phyloP scores from a whole-genome alignment of 2,329 filamentous ascomycete species.

The Neonectria sp. region DNA sequence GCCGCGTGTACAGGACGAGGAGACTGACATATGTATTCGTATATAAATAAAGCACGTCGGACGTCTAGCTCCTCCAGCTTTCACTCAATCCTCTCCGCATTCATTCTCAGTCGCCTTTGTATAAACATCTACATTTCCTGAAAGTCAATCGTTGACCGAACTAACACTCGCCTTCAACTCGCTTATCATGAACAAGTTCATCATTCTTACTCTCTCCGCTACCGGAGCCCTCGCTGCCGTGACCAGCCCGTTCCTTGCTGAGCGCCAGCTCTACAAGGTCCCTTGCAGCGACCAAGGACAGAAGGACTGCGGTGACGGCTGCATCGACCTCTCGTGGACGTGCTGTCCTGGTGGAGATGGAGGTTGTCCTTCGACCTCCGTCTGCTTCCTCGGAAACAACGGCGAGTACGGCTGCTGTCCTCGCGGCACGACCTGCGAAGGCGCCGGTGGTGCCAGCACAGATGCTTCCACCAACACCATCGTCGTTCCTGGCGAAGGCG shows the following conservation, averaged over 20 bases:
- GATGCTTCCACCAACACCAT: slow-evolving; percentile 32
- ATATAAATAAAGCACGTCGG: neutral
- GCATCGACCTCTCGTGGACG: slow-evolving; percentile 46
- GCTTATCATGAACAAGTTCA: slow-evolving; percentile 46
- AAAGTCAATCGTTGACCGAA: slow-evolving; percentile 21
- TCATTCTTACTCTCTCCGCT: slow-evolving; percentile 43
- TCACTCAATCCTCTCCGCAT: neutral
- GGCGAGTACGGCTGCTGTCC: slow-evolving; percentile 50
- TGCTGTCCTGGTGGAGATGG: slow-evolving; percentile 50
- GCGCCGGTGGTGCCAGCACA: slow-evolving; percentile 44
- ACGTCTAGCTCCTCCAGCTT: neutral
- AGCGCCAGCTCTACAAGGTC: slow-evolving; percentile 41
- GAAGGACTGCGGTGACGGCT: slow-evolving; percentile 50
- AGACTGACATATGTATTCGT: neutral
- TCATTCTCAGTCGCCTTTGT: neutral
- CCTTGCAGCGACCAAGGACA: slow-evolving; percentile 43
- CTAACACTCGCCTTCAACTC: slow-evolving; percentile 22
- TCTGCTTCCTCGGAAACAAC: slow-evolving; percentile 47
- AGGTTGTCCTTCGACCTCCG: slow-evolving; percentile 45
- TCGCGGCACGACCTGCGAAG: slow-evolving; percentile 46
- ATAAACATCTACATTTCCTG: neutral
- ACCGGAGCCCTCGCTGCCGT: slow-evolving; percentile 38
- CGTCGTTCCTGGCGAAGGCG: slow-evolving; percentile 19
- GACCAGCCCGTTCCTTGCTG: slow-evolving; percentile 32
- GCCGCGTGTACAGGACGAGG: neutral